These are phyloP conservation scores for Isatis lusitanica DNA, from an alignment of 441 rosid species.

Conservation along the genomic window DNA sequence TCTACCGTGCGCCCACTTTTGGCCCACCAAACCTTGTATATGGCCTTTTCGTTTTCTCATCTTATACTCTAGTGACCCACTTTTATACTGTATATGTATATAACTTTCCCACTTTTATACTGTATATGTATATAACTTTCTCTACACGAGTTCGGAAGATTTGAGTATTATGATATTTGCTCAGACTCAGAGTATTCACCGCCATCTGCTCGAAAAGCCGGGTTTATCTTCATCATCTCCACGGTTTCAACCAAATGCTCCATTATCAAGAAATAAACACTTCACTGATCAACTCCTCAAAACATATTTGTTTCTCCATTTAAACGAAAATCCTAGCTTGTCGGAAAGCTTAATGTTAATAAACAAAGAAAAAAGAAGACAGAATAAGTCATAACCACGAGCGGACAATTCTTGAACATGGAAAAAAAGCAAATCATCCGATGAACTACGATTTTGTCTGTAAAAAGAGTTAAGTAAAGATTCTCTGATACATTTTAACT, in stretches of 20 bases:
- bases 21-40: not conserved
- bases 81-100: too few species aligned
- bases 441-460: conserved; percentile 19
- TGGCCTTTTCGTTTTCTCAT: not conserved
- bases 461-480: conserved; percentile 22
- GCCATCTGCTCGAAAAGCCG: too few species aligned
- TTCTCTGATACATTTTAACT: conserved; percentile 22
- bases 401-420: not conserved
- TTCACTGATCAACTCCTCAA: not conserved
- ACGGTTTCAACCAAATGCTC: not conserved
- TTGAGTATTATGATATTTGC: too few species aligned
- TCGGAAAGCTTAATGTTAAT: not conserved
- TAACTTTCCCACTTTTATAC: too few species aligned
- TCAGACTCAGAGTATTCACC: too few species aligned
- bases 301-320: not conserved
- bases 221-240: too few species aligned
- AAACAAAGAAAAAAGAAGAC: not conserved
- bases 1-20: not conserved
- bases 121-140: too few species aligned
- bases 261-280: not conserved
- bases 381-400: not conserved
- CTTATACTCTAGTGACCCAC: not conserved
- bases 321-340: not conserved
- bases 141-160: not conserved
- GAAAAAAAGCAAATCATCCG: conserved; percentile 10